Base-by-base conservation (phyloP, 1,284 basidiomycete species). In the Sporisorium scitamineum region DNA sequence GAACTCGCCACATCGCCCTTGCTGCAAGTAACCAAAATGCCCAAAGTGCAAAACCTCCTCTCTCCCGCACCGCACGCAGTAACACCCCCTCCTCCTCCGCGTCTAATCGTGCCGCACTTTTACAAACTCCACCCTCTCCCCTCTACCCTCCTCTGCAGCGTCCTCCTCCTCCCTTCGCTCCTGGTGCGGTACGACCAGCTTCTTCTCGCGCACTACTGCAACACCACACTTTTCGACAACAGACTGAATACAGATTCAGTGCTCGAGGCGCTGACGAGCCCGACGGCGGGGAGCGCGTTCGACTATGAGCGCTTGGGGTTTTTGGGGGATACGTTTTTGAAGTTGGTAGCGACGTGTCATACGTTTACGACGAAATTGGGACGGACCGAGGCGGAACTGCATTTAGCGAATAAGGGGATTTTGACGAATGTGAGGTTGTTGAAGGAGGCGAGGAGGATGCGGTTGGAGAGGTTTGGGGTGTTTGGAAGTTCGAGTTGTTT, bases 291-390 rank as follows among this genome's bases (percentile, higher is more conserved):
- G 0, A 52, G 37, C 11, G 44, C n/a, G 8, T 60, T 64, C 55
- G 62, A 79, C 13, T 80, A 81, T 41, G 68, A 81, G 56, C 50
- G 69, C 26, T 48, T 79, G 22, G 79, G 80, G 54, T 81, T 80
- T 29, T 37, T 79, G 7, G 80, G 80, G 2, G 80, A 81, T 62
- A 70, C 74, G 5, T 69, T 74, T 24, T 24, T 81, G 7, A 81
- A 81, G 47, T 42, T 80, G 9, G 47, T 76, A 0, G 76, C 71
- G 0, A 74, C 70, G 6, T 69, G 61, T 48, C 67, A 70, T 34
- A 78, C 73, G 10, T 81, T 81, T 51, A 61, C 73, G 2, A 71
- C 61, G 24, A 14, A 54, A 11, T 24, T 63, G 34, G 55, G 60
- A 5, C 27, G 50, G 24, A 60, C 56, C 8, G 74, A 79, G 62